A percentile compares a stretch with the other conserved stretches of the same genome.
Evolutionary conservation across 345 rosid species (phyloP).

Genomic region (Citrus glauca): DNA sequence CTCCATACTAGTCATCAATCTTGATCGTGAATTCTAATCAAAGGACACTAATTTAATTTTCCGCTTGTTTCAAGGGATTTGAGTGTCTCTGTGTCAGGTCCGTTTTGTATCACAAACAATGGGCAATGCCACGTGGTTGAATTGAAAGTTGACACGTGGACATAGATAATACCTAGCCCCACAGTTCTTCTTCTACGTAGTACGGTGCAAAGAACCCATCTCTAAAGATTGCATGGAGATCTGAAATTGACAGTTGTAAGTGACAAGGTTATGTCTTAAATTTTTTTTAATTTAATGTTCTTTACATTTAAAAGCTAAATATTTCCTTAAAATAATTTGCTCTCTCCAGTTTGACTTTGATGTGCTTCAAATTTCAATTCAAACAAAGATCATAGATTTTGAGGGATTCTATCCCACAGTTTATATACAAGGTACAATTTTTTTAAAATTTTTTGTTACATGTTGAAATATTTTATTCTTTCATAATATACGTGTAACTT

Average conservation of each 20-base stretch:
- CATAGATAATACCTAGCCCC: neutral
- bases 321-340: neutral
- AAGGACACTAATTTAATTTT: too few relatives aligned
- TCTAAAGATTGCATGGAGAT: constrained; percentile 16
- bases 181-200: neutral
- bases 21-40: too few relatives aligned
- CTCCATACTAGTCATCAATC: too few relatives aligned
- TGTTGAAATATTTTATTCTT: too few relatives aligned
- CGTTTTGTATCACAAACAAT: neutral
- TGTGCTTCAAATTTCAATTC: too few relatives aligned
- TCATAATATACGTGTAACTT: too few relatives aligned
- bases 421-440: too few relatives aligned
- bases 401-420: too few relatives aligned
- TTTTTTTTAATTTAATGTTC: neutral
- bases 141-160: constrained; percentile 4
- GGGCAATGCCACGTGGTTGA: constrained; percentile 13
- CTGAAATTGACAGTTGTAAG: constrained; percentile 31
- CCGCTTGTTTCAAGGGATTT: constrained; percentile 7
- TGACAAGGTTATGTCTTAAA: neutral
- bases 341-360: too few relatives aligned
- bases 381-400: too few relatives aligned
- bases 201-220: constrained; percentile 34
- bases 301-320: too few relatives aligned
- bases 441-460: too few relatives aligned
- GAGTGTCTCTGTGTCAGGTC: neutral